Evolutionary conservation across 345 rosid species (phyloP), one percentile per base, ranked within the genome.

Genomic region (Heritiera littoralis): DNA sequence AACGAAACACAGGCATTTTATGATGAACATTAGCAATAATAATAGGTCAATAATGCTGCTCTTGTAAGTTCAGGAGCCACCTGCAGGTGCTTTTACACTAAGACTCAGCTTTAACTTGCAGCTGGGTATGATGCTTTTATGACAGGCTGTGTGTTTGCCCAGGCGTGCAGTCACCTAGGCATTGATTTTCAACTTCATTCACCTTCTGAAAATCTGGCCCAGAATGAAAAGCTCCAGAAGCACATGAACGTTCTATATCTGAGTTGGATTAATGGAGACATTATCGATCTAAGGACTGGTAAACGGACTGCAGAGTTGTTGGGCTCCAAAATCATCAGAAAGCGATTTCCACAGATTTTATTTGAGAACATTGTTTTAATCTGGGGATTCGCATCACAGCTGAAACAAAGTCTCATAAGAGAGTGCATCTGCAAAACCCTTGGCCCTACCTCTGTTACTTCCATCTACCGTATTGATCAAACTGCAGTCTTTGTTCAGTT

Each of bases 61-160:
- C 23, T 72, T 41, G 3, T 35, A n/a, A 68, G 54, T 41, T 66
- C 12, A 52, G 74, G 32, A 66, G 32, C 64, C 20, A 7, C 18
- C 11, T 10, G 52, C 49, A 49, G 45, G 79, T 66, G 3, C 35
- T 51, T 48, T 18, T 38, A 54, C 9, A 2, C 65, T 73, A 55
- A 73, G n/a, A 55, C 77, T 12, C 7, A 18, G 30, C 49, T n/a
- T 55, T 59, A 41, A 74, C 46, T 73, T 83, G 77, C 97, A 96
- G 98, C 99, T 9, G 99, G 99, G 55, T 96, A 92, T 84, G 99
- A 96, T 96, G 99, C 98, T 81, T 96, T 96, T 87, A 94, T 96
- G 99, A 94, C 99, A 55, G 98, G 99, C 17, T 94, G 97, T 75
- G 72, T 94, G 77, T 96, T 96, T 81, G 93, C 95, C 3, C 97